Percentiles rank a stretch among this genome's conserved stretches.
These are phyloP conservation scores for Secale cereale DNA, from an alignment of 176 grass and related monocot genomes.

Conservation along the genomic window DNA sequence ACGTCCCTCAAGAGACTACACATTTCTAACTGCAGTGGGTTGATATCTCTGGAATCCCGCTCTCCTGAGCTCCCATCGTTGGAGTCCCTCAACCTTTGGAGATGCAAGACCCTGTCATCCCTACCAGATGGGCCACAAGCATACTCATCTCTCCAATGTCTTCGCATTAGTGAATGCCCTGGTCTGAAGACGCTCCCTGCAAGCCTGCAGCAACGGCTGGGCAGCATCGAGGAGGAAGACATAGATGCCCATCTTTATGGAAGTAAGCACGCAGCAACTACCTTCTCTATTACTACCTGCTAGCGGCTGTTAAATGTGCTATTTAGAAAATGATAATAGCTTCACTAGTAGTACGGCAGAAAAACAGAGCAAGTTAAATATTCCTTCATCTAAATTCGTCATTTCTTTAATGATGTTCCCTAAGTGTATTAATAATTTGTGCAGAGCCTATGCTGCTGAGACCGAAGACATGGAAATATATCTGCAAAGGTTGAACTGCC, in stretches of 20 bases:
- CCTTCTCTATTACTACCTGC: background rate
- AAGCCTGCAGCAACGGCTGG: background rate
- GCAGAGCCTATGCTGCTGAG: too few species aligned
- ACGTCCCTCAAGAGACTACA: background rate
- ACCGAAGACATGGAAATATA: too few species aligned
- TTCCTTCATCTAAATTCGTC: background rate
- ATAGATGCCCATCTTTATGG: background rate
- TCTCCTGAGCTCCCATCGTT: background rate
- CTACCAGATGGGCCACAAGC: background rate
- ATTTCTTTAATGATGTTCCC: background rate
- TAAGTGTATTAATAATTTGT: background rate
- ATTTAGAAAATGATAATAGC: background rate
- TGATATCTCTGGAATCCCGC: background rate
- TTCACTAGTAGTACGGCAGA: background rate
- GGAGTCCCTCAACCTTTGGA: rapidly evolving
- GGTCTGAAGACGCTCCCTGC: background rate
- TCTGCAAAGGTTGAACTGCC: background rate
- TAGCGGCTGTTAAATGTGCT: background rate
- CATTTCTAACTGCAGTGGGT: rapidly evolving
- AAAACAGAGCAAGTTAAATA: background rate
- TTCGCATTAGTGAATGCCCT: rapidly evolving
- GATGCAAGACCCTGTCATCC: background rate
- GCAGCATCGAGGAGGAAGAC: rapidly evolving
- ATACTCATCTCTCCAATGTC: background rate
- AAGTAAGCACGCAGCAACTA: background rate